Conservation (phyloP, 23 red algal genomes). For the Gracilariopsis chorda region DNA sequence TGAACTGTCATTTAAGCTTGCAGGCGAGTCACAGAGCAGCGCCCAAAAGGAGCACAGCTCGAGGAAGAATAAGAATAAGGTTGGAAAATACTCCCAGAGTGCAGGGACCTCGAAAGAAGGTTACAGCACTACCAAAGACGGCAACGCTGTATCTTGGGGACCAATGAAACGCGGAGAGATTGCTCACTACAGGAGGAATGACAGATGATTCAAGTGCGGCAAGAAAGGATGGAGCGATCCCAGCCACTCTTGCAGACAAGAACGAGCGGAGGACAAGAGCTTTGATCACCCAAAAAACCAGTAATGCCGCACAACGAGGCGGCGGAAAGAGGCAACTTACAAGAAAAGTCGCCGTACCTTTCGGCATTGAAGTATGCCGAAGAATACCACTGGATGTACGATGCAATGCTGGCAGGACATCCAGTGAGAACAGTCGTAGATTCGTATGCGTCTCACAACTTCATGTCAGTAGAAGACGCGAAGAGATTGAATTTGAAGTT, state of each 20-base stretch:
- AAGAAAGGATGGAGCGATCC: not conserved
- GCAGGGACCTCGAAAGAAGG: not conserved
- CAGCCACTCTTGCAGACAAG: not conserved
- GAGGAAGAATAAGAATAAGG: not conserved
- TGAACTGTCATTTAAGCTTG: not conserved
- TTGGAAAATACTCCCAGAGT: not conserved
- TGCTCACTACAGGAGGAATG: not conserved
- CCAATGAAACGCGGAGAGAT: not conserved
- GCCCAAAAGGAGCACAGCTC: not conserved
- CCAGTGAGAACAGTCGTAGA: constrained; percentile 3
- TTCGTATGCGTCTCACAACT: no score
- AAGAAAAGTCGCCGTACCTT: not conserved
- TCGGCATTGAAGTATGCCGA: constrained; percentile 10
- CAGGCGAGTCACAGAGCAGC: not conserved
- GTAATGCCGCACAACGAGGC: not conserved
- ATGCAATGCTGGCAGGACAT: not conserved
- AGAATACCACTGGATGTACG: constrained; percentile 4
- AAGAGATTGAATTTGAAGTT: no score
- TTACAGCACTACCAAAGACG: not conserved
- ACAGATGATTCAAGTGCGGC: not conserved
- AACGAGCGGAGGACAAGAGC: not conserved
- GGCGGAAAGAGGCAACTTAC: not conserved
- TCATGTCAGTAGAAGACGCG: no score
- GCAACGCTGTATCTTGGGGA: not conserved
- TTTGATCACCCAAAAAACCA: not conserved